phyloP scores from a whole-genome alignment of 257 asterid species.

The Solanum pimpinellifolium region DNA sequence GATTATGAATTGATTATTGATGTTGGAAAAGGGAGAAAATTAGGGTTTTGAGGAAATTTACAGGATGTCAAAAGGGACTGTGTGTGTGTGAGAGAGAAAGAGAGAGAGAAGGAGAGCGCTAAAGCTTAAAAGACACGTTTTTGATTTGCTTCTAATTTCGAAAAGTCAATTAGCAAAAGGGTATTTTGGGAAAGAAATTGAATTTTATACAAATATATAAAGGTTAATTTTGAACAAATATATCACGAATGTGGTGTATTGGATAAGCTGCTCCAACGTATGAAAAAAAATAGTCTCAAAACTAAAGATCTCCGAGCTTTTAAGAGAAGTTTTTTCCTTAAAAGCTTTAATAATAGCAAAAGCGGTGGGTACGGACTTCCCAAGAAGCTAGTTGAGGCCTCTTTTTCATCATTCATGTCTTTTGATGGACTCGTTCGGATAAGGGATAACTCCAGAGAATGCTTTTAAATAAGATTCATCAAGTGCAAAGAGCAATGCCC shows the following conservation, averaged over 20 bases:
- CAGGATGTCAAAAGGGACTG: neutral
- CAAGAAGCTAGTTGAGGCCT: too few species aligned
- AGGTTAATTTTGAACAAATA: neutral
- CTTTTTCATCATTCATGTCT: too few species aligned
- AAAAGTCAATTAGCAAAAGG: neutral
- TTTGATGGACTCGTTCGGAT: neutral
- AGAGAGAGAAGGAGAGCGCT: neutral
- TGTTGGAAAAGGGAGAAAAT: neutral
- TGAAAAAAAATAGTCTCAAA: too few species aligned
- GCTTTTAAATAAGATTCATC: neutral
- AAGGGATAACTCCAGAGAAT: neutral
- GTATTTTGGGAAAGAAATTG: neutral
- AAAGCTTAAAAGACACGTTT: neutral
- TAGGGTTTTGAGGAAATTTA: neutral
- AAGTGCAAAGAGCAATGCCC: too few species aligned
- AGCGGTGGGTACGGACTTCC: too few species aligned
- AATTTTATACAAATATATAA: too few species aligned
- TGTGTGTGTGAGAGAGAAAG: neutral
- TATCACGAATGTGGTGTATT: neutral
- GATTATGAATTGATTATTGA: neutral
- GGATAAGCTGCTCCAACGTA: fast-evolving
- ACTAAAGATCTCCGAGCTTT: too few species aligned
- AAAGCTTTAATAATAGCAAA: too few species aligned
- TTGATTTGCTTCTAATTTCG: neutral
- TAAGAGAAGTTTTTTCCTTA: too few species aligned